Evolutionary conservation across 345 rosid genomes (phyloP), one percentile per base, ranked within the genome.

Genomic region (Barbarea vulgaris): DNA sequence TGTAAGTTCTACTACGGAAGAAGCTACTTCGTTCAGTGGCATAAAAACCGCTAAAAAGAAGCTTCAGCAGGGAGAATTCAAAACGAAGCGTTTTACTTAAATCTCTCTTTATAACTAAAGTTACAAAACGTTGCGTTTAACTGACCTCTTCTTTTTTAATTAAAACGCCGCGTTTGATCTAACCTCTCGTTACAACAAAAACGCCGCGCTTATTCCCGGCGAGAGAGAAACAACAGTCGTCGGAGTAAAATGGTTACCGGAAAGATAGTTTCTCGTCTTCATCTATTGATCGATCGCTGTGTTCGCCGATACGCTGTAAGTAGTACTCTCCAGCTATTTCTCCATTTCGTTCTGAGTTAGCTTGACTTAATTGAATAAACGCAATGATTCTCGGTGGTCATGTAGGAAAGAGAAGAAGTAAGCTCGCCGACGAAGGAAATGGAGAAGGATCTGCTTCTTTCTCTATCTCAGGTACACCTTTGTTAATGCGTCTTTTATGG

Each of bases 381-480:
- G 58, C 24, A 75, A 67, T 41, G 22, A 56, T 61, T 47, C 10
- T 48, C 61, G 46, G 9, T 39, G 33, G 46, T 8, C 41, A 57
- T 74, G 44, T 73, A 80, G 89, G 88, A 66, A 69, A 21, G 47
- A 44, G 82, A 71, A 5, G 46, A 74, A 4, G 25, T 42, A 27
- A 59, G 57, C 70, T 69, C 75, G 9, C 41, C 69, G 46, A 62
- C 74, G 57, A 73, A 73, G 81, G 84, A 80, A 28, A 48, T 52
- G 19, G 90, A 89, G 84, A 84, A 82, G 69, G 66, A 72, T 14
- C 75, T 89, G 55, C 80, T 89, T 52, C 48, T 83, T 48, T 71
- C 88, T 65, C 89, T 89, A 15, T 87, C 93, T 55, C 82, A 83
- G 88, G 96, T 85, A 57, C 22, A 31, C 51, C 9, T 21, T 77